These are phyloP conservation scores for Penicillium sp. DNA, from an alignment of 2,329 filamentous ascomycete species.

Conservation along the genomic window DNA sequence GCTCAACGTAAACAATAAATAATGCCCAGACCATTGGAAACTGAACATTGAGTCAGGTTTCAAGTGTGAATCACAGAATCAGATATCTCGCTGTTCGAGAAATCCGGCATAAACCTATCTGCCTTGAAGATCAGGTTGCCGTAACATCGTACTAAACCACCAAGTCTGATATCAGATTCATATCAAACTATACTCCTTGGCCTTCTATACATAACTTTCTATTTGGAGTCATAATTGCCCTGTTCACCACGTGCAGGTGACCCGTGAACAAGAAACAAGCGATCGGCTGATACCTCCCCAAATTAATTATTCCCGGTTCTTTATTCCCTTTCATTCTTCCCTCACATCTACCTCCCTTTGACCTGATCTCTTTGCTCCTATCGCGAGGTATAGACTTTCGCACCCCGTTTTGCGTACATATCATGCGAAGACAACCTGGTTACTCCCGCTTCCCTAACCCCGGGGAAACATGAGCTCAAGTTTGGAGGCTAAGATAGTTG, in stretches of 20 bases:
- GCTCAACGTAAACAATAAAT: neutral
- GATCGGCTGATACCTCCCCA: slow-evolving; percentile 2
- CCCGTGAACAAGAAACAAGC: neutral
- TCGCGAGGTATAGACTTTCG: neutral
- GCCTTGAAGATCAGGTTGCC: neutral
- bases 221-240: neutral
- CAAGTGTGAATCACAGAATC: too few relatives aligned
- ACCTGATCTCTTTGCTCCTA: neutral
- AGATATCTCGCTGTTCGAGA: too few relatives aligned
- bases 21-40: too few relatives aligned
- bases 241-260: slow-evolving; percentile 1
- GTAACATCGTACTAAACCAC: neutral
- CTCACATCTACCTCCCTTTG: neutral
- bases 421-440: slow-evolving; percentile 31
- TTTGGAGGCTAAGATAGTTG: slow-evolving; percentile 53
- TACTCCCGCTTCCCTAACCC: slow-evolving; percentile 27
- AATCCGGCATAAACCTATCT: neutral
- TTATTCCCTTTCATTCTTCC: neutral
- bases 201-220: neutral
- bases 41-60: too few relatives aligned
- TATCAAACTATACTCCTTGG: neutral
- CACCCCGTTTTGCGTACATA: slow-evolving; percentile 13
- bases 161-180: neutral
- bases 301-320: neutral
- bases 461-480: slow-evolving; percentile 45